Evolutionary conservation across 129 eudicot species (phyloP), one percentile per base, ranked within the genome.

Genomic region (Centella asiatica): DNA sequence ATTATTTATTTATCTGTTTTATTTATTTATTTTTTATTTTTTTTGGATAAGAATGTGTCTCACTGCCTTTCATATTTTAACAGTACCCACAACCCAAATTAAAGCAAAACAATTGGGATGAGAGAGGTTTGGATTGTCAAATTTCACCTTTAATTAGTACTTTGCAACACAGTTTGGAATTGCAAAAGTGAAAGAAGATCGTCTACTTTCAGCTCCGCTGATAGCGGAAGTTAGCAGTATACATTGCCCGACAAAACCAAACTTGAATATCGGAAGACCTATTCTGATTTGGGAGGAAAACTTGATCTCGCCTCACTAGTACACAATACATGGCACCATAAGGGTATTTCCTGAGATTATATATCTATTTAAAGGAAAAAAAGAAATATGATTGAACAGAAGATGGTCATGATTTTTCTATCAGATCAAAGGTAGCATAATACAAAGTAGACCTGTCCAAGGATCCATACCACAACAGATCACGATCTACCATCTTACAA

Each of bases 371-470:
- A 31, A 40, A 66, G 26, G 47, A 39, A 61, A 39, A n/a, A 60
- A 31, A 54, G 29, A 48, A 67, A 65, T 5, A 57, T 29, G 57
- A 63, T 34, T 44, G 72, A 71, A 78, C 34, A 71, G 67, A 27
- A 67, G 62, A 45, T 39, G 50, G 48, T 67, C 45, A 45, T 58
- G 42, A 31, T 23, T 74, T 66, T 51, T 71, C 72, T 59, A 71
- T 71, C 79, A 69, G 70, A 65, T n/a, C 74, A 73, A 73, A 28
- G 77, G 72, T 69, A 52, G 69, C 92, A 87, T 83, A 64, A 56
- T 83, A 87, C 85, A 83, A 46, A 69, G 83, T 68, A 73, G 77
- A 77, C 65, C 86, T 56, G 54, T 50, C 73, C 72, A 59, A 49
- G 66, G 65, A 48, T 71, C 60, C 75, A 42, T 42, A 42, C 80